A percentile compares a stretch with the other conserved stretches of the same genome.
Conservation (phyloP, 2,329 filamentous ascomycete genomes). For the Neonectria neomacrospora region DNA sequence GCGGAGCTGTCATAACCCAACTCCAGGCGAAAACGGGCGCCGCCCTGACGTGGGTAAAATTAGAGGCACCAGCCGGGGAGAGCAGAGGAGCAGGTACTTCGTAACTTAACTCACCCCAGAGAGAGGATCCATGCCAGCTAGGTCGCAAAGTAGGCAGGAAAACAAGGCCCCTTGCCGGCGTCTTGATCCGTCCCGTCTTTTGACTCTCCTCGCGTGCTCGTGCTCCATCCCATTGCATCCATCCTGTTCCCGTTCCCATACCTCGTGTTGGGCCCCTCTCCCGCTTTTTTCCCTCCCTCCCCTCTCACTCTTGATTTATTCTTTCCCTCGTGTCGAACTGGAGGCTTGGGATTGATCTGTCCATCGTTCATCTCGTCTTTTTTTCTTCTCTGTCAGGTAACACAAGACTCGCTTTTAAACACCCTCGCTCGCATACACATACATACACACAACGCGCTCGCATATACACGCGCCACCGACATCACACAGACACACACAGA, state of each 20-base stretch:
- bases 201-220: not conserved
- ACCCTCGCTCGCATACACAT: not conserved
- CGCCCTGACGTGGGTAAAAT: not conserved
- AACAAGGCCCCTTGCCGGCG: conserved; percentile 3
- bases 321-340: conserved; percentile 26
- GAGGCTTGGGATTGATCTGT: conserved; percentile 19
- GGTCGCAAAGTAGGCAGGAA: too few relatives aligned
- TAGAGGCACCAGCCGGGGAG: not conserved
- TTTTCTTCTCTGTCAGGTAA: conserved; percentile 6
- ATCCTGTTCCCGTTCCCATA: conserved; percentile 9
- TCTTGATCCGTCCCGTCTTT: conserved; percentile 6
- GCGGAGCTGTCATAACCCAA: not conserved
- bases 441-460: not conserved
- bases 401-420: not conserved
- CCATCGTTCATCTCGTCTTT: conserved; percentile 20
- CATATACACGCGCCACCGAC: not conserved
- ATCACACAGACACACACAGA: not conserved
- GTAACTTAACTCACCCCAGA: not conserved
- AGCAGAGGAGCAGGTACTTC: not conserved
- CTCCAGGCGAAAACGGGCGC: not conserved
- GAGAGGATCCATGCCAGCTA: not conserved
- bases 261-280: conserved; percentile 22
- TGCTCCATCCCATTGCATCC: conserved; percentile 16
- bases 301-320: conserved; percentile 20
- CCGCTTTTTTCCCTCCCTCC: conserved; percentile 10